A percentile compares a stretch with the other conserved stretches of the same genome.
Conservation (phyloP, 164 flowering plant genomes). For the Vitis labrusca region DNA sequence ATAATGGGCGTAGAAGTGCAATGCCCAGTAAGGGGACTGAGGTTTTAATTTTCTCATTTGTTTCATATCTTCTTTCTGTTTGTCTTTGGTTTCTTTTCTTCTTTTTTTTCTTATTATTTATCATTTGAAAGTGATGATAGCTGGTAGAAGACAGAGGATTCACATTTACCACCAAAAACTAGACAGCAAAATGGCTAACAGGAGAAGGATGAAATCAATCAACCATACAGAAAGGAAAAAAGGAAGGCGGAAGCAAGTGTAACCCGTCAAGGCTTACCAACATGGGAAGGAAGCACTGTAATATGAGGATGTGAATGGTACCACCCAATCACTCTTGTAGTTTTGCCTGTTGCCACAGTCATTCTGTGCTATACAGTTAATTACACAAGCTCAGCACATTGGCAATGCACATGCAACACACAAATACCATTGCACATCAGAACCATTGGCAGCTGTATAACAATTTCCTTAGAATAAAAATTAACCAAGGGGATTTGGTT, state of each 20-base stretch:
- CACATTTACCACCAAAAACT: too few relatives aligned
- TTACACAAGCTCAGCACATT: conserved; percentile 13
- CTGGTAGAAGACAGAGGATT: too few relatives aligned
- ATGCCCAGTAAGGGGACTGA: too few relatives aligned
- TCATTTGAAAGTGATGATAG: too few relatives aligned
- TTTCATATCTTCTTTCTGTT: too few relatives aligned
- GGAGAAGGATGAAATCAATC: too few relatives aligned
- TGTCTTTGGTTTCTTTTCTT: too few relatives aligned
- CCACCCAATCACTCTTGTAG: conserved; percentile 99
- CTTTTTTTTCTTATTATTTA: too few relatives aligned
- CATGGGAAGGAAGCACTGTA: conserved; percentile 97
- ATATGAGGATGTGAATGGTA: conserved; percentile 99
- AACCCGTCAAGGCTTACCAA: conserved; percentile 52
- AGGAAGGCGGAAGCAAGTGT: neutral
- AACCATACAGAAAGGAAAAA: too few relatives aligned
- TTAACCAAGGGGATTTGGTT: neutral
- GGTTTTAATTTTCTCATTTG: too few relatives aligned
- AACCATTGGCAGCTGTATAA: neutral
- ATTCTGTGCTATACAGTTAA: conserved; percentile 79
- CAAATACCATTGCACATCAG: neutral
- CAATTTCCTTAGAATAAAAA: neutral
- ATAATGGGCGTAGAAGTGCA: too few relatives aligned
- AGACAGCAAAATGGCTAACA: too few relatives aligned
- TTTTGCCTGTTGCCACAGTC: conserved; percentile 72
- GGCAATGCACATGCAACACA: neutral